Conservation (phyloP, 2,329 filamentous ascomycete genomes). For the Xylariaceae sp. region DNA sequence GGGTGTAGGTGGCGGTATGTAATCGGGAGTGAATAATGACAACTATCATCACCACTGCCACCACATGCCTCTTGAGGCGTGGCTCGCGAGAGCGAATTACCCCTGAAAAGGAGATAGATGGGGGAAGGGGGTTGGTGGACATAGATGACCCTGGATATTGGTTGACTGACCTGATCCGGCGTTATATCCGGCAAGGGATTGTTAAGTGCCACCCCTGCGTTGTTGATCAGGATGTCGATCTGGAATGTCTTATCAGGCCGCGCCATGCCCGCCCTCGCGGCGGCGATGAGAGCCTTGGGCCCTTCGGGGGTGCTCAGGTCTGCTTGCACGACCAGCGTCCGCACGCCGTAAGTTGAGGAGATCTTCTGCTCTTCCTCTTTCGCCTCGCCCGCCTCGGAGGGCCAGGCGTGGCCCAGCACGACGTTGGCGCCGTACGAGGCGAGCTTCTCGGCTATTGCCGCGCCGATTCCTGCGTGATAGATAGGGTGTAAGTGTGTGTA, state of each 20-base stretch:
- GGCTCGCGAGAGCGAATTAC: too few relatives aligned
- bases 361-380: slow-evolving; percentile 67
- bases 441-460: slow-evolving; percentile 65
- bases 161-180: slow-evolving; percentile 39
- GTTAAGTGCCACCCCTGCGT: slow-evolving; percentile 74
- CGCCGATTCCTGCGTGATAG: slow-evolving; percentile 66
- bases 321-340: slow-evolving; percentile 67
- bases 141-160: too few relatives aligned
- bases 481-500: background rate
- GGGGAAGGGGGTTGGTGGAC: too few relatives aligned
- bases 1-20: too few relatives aligned
- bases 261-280: slow-evolving; percentile 60
- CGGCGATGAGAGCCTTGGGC: slow-evolving; percentile 60
- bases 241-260: slow-evolving; percentile 53
- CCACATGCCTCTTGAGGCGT: too few relatives aligned
- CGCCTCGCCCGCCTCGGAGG: slow-evolving; percentile 45
- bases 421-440: slow-evolving; percentile 71
- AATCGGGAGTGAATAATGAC: too few relatives aligned
- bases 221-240: slow-evolving; percentile 86
- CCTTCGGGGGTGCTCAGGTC: slow-evolving; percentile 68
- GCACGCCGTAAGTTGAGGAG: slow-evolving; percentile 58
- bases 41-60: too few relatives aligned
- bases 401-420: slow-evolving; percentile 69
- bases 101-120: too few relatives aligned
- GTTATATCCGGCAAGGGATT: slow-evolving; percentile 65